Conservation (phyloP, 495 filamentous ascomycete species). For the Hapsidospora chrysogenum region DNA sequence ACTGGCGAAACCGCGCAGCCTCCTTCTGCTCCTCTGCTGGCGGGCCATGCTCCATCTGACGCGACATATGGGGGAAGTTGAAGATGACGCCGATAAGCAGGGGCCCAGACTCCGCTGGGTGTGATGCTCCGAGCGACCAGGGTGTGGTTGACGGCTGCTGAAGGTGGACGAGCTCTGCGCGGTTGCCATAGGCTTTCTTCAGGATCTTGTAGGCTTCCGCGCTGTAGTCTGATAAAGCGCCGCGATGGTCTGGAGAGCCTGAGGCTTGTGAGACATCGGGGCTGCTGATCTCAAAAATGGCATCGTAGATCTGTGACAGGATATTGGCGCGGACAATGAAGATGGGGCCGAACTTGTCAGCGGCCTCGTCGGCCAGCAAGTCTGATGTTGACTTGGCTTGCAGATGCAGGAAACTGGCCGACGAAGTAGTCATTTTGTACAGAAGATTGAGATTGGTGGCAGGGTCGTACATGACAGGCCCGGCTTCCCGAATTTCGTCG, state of each 20-base stretch:
- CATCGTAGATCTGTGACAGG: conserved; percentile 55
- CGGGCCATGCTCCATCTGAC: conserved; percentile 75
- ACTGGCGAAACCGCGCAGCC: conserved; percentile 48
- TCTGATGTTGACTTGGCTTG: conserved; percentile 54
- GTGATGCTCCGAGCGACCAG: conserved; percentile 22
- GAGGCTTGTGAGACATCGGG: conserved; percentile 5
- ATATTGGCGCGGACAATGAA: conserved; percentile 63
- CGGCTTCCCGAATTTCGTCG: conserved; percentile 17
- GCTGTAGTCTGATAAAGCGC: conserved; percentile 17
- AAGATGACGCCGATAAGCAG: conserved; percentile 54
- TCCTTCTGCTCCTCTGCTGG: conserved; percentile 59
- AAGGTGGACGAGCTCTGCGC: conserved; percentile 50
- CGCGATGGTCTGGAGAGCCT: conserved; percentile 12
- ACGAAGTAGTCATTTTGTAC: conserved; percentile 84
- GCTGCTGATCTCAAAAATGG: conserved; percentile 20
- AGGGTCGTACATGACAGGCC: conserved; percentile 47
- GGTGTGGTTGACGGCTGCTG: conserved; percentile 15
- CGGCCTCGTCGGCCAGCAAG: conserved; percentile 54
- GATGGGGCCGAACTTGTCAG: conserved; percentile 65
- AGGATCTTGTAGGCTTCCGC: conserved; percentile 45
- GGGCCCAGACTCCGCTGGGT: conserved; percentile 7
- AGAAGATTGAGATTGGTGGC: conserved; percentile 60
- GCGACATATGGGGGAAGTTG: conserved; percentile 48
- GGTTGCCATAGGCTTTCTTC: conserved; percentile 51
- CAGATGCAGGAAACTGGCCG: conserved; percentile 49